Percentiles rank a stretch among this genome's conserved stretches.
Evolutionary conservation across 2,329 filamentous ascomycete genomes (phyloP).

Genomic region (Rosellinia necatrix): DNA sequence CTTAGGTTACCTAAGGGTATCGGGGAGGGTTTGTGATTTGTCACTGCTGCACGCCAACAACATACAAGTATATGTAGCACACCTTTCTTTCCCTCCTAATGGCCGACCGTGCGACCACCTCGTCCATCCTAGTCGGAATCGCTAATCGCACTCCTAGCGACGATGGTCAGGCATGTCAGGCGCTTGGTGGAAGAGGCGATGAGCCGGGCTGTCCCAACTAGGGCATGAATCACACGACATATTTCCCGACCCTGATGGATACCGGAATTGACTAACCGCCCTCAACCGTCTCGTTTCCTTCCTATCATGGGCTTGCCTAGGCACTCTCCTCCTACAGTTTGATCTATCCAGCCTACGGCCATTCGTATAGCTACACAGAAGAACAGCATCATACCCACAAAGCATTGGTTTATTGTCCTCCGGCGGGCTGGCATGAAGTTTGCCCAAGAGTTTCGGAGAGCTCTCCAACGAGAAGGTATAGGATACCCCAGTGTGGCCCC

Average conservation of each 20-base stretch:
- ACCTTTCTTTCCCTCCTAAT: too few relatives aligned
- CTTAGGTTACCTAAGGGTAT: not conserved
- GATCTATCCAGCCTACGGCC: not conserved
- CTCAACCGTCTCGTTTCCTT: not conserved
- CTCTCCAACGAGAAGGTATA: slow-evolving; percentile 69
- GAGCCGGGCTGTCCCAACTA: slow-evolving; percentile 12
- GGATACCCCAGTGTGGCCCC: slow-evolving; percentile 47
- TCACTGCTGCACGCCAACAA: too few relatives aligned
- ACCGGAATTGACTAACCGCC: not conserved
- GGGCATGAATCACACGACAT: slow-evolving; percentile 18
- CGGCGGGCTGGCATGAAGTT: slow-evolving; percentile 72
- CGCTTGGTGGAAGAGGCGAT: too few relatives aligned
- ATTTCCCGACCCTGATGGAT: not conserved
- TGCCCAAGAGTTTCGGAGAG: slow-evolving; percentile 74
- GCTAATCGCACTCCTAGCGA: too few relatives aligned
- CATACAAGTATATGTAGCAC: too few relatives aligned
- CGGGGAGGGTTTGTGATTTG: too few relatives aligned
- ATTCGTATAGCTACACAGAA: not conserved
- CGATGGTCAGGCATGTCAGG: not conserved
- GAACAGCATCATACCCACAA: not conserved
- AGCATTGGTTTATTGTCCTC: too few relatives aligned
- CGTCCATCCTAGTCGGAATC: too few relatives aligned
- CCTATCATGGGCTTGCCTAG: slow-evolving; percentile 2
- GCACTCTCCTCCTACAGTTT: not conserved
- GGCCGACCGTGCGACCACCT: too few relatives aligned